A percentile compares a stretch with the other conserved stretches of the same genome.
Conservation (phyloP, 1,284 basidiomycete genomes). For the Pyrrhoderma lamaoense region DNA sequence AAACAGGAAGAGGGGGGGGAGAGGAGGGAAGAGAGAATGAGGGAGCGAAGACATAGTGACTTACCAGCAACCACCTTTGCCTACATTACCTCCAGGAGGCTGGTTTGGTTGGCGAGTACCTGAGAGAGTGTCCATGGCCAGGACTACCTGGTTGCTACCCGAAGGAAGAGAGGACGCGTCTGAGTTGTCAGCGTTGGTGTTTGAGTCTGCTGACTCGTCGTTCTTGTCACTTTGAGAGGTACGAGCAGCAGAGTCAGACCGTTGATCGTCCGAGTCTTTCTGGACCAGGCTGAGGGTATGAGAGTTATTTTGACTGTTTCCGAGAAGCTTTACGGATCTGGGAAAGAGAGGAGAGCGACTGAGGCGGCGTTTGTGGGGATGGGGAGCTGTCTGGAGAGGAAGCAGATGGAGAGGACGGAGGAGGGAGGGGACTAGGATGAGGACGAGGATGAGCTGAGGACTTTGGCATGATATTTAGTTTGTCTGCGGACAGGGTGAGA, state of each 20-base stretch:
- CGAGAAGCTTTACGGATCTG: not conserved
- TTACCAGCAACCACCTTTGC: slow-evolving; percentile 72
- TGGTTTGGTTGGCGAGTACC: no score
- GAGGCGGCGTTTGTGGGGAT: slow-evolving; percentile 23
- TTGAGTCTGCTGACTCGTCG: not conserved
- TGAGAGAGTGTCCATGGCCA: no score
- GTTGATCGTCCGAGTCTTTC: no score
- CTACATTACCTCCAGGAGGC: slow-evolving; percentile 16
- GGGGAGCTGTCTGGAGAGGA: slow-evolving; percentile 37
- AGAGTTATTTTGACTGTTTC: not conserved
- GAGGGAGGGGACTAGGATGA: slow-evolving; percentile 27
- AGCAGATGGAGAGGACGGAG: slow-evolving; percentile 22
- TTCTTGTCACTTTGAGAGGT: no score
- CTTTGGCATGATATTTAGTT: not conserved
- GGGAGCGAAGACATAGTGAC: slow-evolving; percentile 24
- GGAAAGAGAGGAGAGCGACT: not conserved
- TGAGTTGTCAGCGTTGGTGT: not conserved
- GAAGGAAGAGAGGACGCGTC: no score
- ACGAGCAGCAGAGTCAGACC: no score
- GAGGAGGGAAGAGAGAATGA: not conserved
- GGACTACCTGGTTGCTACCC: no score
- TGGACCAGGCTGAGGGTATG: not conserved
- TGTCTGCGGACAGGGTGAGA: not conserved
- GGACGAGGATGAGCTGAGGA: slow-evolving; percentile 15
- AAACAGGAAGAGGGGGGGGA: slow-evolving; percentile 6